These are phyloP conservation scores for Musa acuminata DNA, from an alignment of 176 grass and related monocot species.

Conservation along the genomic window DNA sequence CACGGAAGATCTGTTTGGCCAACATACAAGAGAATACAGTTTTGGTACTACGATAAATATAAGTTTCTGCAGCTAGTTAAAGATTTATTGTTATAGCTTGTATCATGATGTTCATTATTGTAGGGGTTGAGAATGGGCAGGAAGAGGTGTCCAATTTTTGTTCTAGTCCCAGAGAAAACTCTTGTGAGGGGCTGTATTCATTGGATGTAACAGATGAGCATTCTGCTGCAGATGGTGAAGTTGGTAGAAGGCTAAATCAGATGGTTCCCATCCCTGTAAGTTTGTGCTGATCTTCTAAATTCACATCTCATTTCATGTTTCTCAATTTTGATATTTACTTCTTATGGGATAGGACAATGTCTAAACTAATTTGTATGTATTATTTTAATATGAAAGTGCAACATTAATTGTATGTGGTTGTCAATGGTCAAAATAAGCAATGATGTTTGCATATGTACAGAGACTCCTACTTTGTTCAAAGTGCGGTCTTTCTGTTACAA, in stretches of 20 bases:
- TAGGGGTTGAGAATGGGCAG: constrained; percentile 26
- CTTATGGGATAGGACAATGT: neutral
- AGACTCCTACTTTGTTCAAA: too few relatives aligned
- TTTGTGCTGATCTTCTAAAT: neutral
- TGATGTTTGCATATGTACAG: neutral
- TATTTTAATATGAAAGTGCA: neutral
- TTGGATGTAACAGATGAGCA: constrained; percentile 42
- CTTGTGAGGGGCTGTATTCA: constrained; percentile 20
- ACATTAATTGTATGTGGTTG: neutral
- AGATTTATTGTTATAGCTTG: neutral
- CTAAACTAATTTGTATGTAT: neutral
- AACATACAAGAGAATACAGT: constrained; percentile 27
- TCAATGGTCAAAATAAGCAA: neutral
- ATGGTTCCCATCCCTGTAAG: constrained; percentile 60
- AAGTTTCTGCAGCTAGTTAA: neutral
- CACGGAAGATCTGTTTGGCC: constrained; percentile 34
- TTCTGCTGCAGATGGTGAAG: constrained; percentile 52
- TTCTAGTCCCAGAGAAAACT: constrained; percentile 35
- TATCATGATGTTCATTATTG: constrained; percentile 9
- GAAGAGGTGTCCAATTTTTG: constrained; percentile 42
- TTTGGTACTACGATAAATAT: constrained; percentile 24
- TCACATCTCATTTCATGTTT: neutral
- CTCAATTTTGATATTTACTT: neutral
- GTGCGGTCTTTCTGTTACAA: too few relatives aligned
- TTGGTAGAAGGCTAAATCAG: constrained; percentile 56